Percentiles rank a stretch among this genome's conserved stretches.
phyloP scores from a whole-genome alignment of 176 grass and related monocot genomes.

The Bothriochloa decipiens region DNA sequence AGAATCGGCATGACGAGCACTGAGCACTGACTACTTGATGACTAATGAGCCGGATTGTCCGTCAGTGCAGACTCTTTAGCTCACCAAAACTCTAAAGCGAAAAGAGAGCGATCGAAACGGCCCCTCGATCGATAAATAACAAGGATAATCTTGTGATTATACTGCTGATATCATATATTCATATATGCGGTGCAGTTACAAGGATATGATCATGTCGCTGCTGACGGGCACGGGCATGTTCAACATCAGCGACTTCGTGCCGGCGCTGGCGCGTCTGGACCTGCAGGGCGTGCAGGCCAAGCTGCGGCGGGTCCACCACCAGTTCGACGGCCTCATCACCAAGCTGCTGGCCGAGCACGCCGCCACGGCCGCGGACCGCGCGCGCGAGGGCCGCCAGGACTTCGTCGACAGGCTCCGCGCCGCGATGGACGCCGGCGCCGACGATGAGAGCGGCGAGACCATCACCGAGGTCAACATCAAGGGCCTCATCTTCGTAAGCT shows the following conservation, averaged over 20 bases:
- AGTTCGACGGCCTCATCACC: constrained; percentile 80
- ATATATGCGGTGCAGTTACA: constrained; percentile 41
- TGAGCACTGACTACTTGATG: no score
- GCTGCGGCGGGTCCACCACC: constrained; percentile 60
- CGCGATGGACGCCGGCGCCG: constrained; percentile 39
- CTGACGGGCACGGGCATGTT: constrained; percentile 75
- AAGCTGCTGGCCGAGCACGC: constrained; percentile 75
- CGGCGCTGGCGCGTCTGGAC: constrained; percentile 73
- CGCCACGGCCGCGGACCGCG: constrained; percentile 58
- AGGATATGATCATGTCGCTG: constrained; percentile 86
- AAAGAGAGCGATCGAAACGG: not conserved
- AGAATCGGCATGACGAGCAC: not conserved
- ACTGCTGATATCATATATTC: not conserved
- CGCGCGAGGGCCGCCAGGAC: constrained; percentile 54
- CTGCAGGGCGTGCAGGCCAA: constrained; percentile 82
- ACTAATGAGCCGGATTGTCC: no score
- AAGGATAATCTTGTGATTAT: not conserved
- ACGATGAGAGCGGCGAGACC: constrained; percentile 63
- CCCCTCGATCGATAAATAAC: not conserved
- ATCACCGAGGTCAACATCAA: constrained; percentile 88
- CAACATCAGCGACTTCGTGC: constrained; percentile 90
- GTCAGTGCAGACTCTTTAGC: not conserved
- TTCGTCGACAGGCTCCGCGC: constrained; percentile 74
- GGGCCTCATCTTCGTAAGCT: constrained; percentile 87
- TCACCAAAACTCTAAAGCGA: not conserved